Conservation (phyloP, 805 yeast genomes). For the Sungouiella thailandica region DNA sequence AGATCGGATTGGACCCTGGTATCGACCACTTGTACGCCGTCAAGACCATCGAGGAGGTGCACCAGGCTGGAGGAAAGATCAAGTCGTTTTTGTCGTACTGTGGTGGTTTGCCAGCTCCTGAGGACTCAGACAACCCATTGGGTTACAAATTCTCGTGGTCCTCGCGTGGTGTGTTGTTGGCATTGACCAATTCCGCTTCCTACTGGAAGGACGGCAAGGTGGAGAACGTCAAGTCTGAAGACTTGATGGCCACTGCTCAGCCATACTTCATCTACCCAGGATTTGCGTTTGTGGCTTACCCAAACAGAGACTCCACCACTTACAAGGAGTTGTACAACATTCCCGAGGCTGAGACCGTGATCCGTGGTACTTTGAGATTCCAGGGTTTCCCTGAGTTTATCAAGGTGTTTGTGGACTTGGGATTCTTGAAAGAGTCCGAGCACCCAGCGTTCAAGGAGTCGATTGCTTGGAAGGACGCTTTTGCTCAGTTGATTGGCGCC, state of each 20-base stretch:
- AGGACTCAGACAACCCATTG: constrained; percentile 93
- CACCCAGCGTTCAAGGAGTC: constrained; percentile 52
- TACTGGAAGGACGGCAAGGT: constrained; percentile 84
- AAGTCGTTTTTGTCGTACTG: constrained; percentile 93
- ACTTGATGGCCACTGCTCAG: constrained; percentile 89
- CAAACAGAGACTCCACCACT: constrained; percentile 95
- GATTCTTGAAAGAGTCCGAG: constrained; percentile 79
- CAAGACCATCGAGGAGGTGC: constrained; percentile 97
- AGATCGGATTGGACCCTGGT: constrained; percentile 98
- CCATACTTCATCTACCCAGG: constrained; percentile 97
- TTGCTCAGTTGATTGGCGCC: constrained; percentile 71
- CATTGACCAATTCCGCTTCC: constrained; percentile 88
- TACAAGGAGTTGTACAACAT: constrained; percentile 88
- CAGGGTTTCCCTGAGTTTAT: constrained; percentile 99
- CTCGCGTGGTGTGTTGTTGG: constrained; percentile 94
- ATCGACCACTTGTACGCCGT: constrained; percentile 97
- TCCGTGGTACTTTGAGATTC: constrained; percentile 96
- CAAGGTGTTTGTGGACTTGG: constrained; percentile 90
- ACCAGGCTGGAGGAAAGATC: constrained; percentile 84
- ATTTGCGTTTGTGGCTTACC: constrained; percentile 89
- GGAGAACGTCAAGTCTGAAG: constrained; percentile 78
- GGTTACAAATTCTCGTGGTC: constrained; percentile 99
- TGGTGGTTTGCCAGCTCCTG: constrained; percentile 99
- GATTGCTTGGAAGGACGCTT: constrained; percentile 84
- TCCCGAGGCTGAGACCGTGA: constrained; percentile 95